Percentiles rank a stretch among this genome's conserved stretches.
Conservation (phyloP, 805 yeast genomes). For the Hanseniaspora mollemarum region DNA sequence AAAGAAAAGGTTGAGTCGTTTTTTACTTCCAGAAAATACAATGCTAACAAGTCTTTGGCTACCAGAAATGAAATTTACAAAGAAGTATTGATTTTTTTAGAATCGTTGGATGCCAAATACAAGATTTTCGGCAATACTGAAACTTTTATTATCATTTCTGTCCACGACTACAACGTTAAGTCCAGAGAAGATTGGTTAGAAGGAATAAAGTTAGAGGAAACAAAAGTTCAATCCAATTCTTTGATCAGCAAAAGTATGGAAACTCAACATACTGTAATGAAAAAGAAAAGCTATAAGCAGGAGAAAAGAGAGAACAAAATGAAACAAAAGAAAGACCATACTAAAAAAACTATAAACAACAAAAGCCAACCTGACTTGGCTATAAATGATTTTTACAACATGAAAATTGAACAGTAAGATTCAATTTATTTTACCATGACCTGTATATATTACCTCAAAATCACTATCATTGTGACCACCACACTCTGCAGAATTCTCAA, state of each 20-base stretch:
- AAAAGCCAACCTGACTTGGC: no score
- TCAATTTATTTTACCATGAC: background rate
- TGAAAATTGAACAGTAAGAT: constrained; percentile 7
- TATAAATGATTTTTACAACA: background rate
- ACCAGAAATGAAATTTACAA: background rate
- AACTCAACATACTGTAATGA: no score
- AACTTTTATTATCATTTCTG: background rate
- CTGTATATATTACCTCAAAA: background rate
- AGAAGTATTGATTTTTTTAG: background rate
- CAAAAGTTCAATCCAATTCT: background rate
- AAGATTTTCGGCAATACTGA: background rate
- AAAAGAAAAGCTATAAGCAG: no score
- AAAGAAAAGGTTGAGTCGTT: background rate
- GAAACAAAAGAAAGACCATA: background rate
- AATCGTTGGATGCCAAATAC: constrained; percentile 1
- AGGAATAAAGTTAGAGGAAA: background rate
- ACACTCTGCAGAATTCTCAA: background rate
- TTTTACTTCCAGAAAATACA: background rate
- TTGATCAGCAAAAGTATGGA: background rate
- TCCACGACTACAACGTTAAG: background rate
- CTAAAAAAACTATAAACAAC: background rate
- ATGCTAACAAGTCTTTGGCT: background rate
- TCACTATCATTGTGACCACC: no score
- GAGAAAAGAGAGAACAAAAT: background rate
- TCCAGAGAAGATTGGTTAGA: background rate